Evolutionary conservation across 2,329 filamentous ascomycete genomes (phyloP).

Genomic region (Fusarium bactridioides): DNA sequence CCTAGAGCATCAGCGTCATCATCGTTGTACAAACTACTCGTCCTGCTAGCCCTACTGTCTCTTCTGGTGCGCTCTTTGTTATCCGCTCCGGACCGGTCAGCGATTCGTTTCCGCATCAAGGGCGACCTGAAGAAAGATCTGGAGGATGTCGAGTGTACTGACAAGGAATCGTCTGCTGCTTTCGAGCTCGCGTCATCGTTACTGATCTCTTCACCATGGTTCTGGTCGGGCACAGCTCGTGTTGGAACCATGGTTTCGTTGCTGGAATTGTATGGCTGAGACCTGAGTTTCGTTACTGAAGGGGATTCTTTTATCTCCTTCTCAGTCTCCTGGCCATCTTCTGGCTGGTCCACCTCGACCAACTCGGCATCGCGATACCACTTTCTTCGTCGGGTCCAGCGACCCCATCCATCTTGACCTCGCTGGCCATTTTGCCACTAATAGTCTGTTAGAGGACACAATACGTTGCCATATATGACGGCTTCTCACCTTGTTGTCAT

Average conservation of each 20-base stretch:
- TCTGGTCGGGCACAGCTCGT: conserved; percentile 34
- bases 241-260: conserved; percentile 50
- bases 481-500: conserved; percentile 85
- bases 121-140: conserved; percentile 54
- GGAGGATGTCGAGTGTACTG: conserved; percentile 59
- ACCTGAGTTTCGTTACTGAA: conserved; percentile 33
- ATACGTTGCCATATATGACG: fast-evolving
- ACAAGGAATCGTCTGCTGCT: conserved; percentile 53
- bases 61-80: conserved; percentile 51
- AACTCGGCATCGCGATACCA: conserved; percentile 98
- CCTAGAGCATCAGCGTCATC: conserved; percentile 53
- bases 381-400: conserved; percentile 91
- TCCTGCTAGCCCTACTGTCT: conserved; percentile 53
- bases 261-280: conserved; percentile 47
- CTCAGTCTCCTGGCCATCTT: conserved; percentile 47
- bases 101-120: conserved; percentile 51
- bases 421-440: conserved; percentile 90
- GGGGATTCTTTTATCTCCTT: conserved; percentile 44
- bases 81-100: conserved; percentile 47
- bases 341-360: conserved; percentile 69
- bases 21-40: conserved; percentile 54
- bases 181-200: conserved; percentile 42
- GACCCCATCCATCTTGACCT: conserved; percentile 88
- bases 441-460: not conserved
- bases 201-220: conserved; percentile 39